phyloP scores from a whole-genome alignment of 768 basidiomycete species.

The Dendrothele bispora region DNA sequence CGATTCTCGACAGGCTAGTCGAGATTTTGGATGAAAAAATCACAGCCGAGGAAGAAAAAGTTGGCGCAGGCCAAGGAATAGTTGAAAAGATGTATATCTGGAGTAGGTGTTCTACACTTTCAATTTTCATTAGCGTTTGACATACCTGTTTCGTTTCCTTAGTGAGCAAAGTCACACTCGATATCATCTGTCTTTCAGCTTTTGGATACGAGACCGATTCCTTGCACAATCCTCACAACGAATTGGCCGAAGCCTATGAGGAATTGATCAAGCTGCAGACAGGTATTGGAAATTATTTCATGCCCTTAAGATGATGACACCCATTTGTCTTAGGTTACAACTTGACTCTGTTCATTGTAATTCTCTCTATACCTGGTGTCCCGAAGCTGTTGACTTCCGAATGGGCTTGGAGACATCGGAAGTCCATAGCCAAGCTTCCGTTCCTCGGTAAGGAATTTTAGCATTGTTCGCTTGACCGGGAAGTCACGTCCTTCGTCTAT shows the following conservation, averaged over 20 bases:
- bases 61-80: too few species aligned
- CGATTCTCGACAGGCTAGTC: too few species aligned
- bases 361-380: constrained; percentile 38
- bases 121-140: neutral
- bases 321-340: constrained; percentile 22
- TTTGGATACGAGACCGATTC: constrained; percentile 49
- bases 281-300: constrained; percentile 17
- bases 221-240: constrained; percentile 44
- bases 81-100: constrained; percentile 46
- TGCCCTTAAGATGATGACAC: neutral
- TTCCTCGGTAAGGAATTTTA: too few species aligned
- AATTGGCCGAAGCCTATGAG: constrained; percentile 48
- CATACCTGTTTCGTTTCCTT: neutral
- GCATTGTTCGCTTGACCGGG: too few species aligned
- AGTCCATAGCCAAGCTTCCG: constrained; percentile 19
- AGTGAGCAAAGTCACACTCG: constrained; percentile 55
- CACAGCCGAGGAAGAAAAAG: too few species aligned
- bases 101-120: too few species aligned
- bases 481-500: too few species aligned
- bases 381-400: constrained; percentile 29
- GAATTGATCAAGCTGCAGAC: constrained; percentile 40
- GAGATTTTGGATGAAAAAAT: too few species aligned
- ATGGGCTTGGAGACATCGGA: constrained; percentile 36
- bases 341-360: constrained; percentile 33
- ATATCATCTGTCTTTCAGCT: constrained; percentile 51